phyloP scores from a whole-genome alignment of 2,329 filamentous ascomycete species.

The Beauveria bassiana region DNA sequence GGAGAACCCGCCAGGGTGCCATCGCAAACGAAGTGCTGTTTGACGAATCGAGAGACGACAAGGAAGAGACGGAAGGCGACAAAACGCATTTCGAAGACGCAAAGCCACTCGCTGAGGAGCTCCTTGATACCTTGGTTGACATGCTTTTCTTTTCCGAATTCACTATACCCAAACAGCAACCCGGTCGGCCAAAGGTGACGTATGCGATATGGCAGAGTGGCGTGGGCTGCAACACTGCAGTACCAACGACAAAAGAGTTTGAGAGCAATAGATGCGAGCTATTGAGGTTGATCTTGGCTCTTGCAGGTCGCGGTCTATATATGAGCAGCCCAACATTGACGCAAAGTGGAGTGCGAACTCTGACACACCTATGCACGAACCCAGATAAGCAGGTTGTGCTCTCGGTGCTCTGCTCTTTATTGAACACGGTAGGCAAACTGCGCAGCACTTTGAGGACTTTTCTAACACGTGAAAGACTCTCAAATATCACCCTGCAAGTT shows the following conservation, averaged over 20 bases:
- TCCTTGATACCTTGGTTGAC: constrained; percentile 84
- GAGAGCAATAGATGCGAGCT: constrained; percentile 92
- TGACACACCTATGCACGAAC: constrained; percentile 84
- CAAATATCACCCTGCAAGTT: constrained; percentile 91
- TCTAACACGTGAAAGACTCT: constrained; percentile 53
- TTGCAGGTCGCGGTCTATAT: constrained; percentile 91
- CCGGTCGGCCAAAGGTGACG: constrained; percentile 70
- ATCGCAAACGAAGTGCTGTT: constrained; percentile 74
- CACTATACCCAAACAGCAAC: constrained; percentile 66
- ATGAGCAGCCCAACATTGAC: constrained; percentile 73
- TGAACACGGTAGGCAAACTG: constrained; percentile 68
- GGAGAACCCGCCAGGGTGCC: constrained; percentile 58
- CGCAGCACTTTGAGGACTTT: neutral
- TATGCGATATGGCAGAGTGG: constrained; percentile 98
- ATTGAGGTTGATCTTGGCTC: constrained; percentile 72
- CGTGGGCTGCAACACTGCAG: constrained; percentile 85
- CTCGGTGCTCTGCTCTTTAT: constrained; percentile 80
- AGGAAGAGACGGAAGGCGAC: constrained; percentile 36
- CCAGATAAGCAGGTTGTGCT: constrained; percentile 87
- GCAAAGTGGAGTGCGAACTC: constrained; percentile 70
- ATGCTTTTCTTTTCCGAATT: constrained; percentile 88
- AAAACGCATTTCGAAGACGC: constrained; percentile 67
- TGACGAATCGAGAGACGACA: constrained; percentile 60
- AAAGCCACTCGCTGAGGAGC: constrained; percentile 83
- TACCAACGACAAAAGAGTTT: constrained; percentile 82